phyloP scores from a whole-genome alignment of 495 filamentous ascomycete species.

The Daldinia concentrica region DNA sequence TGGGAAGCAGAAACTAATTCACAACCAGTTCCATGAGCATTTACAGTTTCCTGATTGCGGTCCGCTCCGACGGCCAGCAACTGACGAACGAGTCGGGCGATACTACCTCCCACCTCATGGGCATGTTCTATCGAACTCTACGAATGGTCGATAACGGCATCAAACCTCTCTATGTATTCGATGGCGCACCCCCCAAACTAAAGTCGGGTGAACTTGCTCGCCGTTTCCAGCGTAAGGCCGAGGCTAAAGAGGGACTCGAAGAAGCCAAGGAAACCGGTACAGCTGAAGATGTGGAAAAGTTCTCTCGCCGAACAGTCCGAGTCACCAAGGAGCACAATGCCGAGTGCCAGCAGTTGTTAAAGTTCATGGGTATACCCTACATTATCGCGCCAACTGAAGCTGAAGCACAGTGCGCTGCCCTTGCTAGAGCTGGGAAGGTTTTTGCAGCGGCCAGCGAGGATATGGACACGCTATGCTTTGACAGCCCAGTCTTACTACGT shows the following conservation, averaged over 20 bases:
- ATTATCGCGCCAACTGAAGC: slow-evolving; percentile 96
- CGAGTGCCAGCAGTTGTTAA: slow-evolving; percentile 89
- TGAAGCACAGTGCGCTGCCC: slow-evolving; percentile 92
- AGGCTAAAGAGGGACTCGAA: slow-evolving; percentile 86
- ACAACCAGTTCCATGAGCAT: slow-evolving; percentile 90
- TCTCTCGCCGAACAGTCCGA: slow-evolving; percentile 90
- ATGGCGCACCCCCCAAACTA: slow-evolving; percentile 93
- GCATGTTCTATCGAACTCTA: slow-evolving; percentile 98
- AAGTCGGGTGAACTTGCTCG: slow-evolving; percentile 96
- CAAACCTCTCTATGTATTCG: slow-evolving; percentile 97
- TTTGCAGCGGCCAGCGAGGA: slow-evolving; percentile 97
- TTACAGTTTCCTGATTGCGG: slow-evolving; percentile 97
- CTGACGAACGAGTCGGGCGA: slow-evolving; percentile 93
- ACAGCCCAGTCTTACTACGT: slow-evolving; percentile 87
- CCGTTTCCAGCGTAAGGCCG: slow-evolving; percentile 88
- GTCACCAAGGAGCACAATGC: slow-evolving; percentile 97
- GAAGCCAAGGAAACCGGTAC: slow-evolving; percentile 98
- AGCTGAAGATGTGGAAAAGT: slow-evolving; percentile 96
- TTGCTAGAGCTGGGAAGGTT: slow-evolving; percentile 92
- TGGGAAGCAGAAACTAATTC: slow-evolving; percentile 38
- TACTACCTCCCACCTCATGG: slow-evolving; percentile 97
- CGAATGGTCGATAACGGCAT: slow-evolving; percentile 99
- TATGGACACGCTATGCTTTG: slow-evolving; percentile 98
- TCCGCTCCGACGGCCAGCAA: slow-evolving; percentile 95
- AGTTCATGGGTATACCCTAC: slow-evolving; percentile 94